A percentile compares a stretch with the other conserved stretches of the same genome.
phyloP scores from a whole-genome alignment of 2,329 filamentous ascomycete genomes.

The Colletotrichum sp. region DNA sequence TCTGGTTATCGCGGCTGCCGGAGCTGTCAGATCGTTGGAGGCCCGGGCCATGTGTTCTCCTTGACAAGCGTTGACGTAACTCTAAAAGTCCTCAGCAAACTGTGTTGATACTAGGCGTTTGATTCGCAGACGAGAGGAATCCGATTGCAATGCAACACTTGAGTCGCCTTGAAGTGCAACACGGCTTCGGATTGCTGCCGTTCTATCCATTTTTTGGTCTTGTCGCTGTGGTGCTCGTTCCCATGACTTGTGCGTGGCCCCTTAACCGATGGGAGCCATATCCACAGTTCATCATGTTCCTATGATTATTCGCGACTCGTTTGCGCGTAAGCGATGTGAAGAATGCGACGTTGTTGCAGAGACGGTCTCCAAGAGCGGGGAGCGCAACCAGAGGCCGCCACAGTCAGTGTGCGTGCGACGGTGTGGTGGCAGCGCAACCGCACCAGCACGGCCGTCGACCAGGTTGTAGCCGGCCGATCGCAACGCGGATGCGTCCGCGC shows the following conservation, averaged over 20 bases:
- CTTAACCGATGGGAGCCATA: neutral
- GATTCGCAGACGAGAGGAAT: neutral
- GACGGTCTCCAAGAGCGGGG: neutral
- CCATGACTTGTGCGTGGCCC: neutral
- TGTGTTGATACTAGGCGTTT: neutral
- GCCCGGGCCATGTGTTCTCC: constrained; percentile 3
- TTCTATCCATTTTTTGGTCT: neutral
- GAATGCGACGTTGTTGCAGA: constrained; percentile 18
- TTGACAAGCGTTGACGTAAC: neutral
- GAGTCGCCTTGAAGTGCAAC: neutral
- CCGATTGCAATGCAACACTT: neutral
- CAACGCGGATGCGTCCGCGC: constrained; percentile 5
- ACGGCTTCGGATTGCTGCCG: neutral
- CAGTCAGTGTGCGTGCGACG: neutral
- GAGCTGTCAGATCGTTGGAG: neutral
- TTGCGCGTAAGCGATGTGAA: constrained; percentile 15
- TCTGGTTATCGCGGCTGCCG: neutral
- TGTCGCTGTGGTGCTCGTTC: neutral
- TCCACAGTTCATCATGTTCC: neutral
- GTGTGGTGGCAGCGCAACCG: neutral
- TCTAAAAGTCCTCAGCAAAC: neutral
- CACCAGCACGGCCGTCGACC: neutral
- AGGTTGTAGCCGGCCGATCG: constrained; percentile 14
- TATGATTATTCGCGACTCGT: constrained; percentile 1
- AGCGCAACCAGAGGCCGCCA: neutral